Conservation (phyloP, 495 filamentous ascomycete species). For the Hyaloscypha variabilis region DNA sequence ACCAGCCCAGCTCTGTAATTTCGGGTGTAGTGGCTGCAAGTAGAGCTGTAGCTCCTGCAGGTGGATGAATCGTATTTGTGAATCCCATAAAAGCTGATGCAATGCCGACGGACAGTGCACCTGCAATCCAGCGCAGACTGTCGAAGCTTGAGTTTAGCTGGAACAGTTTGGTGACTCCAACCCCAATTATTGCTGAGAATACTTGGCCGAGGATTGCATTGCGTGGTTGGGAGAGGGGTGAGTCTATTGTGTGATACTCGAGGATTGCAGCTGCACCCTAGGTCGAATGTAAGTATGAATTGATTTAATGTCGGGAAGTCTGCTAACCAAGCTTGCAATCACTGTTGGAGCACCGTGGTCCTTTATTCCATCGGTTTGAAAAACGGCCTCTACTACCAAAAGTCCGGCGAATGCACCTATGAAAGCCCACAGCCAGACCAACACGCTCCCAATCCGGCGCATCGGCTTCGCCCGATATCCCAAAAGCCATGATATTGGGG, state of each 20-base stretch:
- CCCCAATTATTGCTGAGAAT: constrained; percentile 66
- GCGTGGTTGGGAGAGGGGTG: constrained; percentile 82
- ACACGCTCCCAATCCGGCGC: constrained; percentile 47
- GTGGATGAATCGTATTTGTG: constrained; percentile 82
- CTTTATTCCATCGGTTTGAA: constrained; percentile 39
- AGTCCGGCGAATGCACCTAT: constrained; percentile 56
- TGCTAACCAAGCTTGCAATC: constrained; percentile 50
- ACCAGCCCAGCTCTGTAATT: constrained; percentile 69
- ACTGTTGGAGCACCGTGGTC: constrained; percentile 47
- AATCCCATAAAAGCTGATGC: constrained; percentile 74
- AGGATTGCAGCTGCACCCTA: constrained; percentile 81
- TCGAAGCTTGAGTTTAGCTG: constrained; percentile 57
- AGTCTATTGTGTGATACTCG: constrained; percentile 73
- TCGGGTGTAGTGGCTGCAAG: constrained; percentile 67
- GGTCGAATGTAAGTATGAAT: background rate
- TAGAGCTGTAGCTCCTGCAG: constrained; percentile 85
- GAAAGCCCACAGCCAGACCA: constrained; percentile 52
- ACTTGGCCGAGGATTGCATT: constrained; percentile 75
- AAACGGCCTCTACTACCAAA: constrained; percentile 48
- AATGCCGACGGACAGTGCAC: constrained; percentile 67
- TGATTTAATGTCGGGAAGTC: background rate
- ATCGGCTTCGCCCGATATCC: constrained; percentile 46
- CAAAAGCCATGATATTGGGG: constrained; percentile 50
- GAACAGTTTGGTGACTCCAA: constrained; percentile 74
- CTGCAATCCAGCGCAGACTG: constrained; percentile 64